Evolutionary conservation across 768 basidiomycete genomes (phyloP), one percentile per base, ranked within the genome.

Genomic region (Hygrophoropsis aurantiaca): DNA sequence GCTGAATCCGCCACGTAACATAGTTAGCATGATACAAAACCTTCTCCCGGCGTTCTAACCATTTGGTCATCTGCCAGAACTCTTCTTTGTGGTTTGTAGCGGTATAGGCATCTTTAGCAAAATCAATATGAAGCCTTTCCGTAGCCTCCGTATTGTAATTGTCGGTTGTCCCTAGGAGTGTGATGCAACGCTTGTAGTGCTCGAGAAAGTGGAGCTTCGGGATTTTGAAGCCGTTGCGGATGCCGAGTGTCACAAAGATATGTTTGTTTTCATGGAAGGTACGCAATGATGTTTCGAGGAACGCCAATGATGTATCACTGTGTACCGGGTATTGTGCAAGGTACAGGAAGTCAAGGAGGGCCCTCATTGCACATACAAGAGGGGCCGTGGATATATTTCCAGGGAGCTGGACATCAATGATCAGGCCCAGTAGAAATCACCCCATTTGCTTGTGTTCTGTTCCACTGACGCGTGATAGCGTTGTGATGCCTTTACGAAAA

Each of bases 311-410:
- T 23, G 50, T 39, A 3, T 49, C 44, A 1, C 61, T 55, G 42
- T 75, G 74, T 3, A 57, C 9, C 1, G 61, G 58, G 47, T 67
- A 69, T 38, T 68, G 68, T 1, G 71, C 66, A 11, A 43, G 36
- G 49, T 66, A 72, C 10, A 74, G 47, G 50, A 74, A 75, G 50
- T 76, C 69, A 1, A 77, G 52, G 4, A 73, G 23, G 0, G 58
- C 66, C 0, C 65, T 58, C 15, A 42, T 18, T 3, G 64, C 64
- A 5, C 34, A 27, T 5, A 63, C 5, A 1, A 58, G 47, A 2
- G 20, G 18, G 21, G 21, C 3, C 3, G 53, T 25, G 13, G 50
- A 46, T 5, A 27, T 26, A n/a, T 37, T 18, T 3, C 38, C 24
- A 1, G 47, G 47, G 5, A 61, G 49, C 3, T 32, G 51, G 11